phyloP scores from a whole-genome alignment of 176 grass and related monocot species.

The Triticum aestivum region DNA sequence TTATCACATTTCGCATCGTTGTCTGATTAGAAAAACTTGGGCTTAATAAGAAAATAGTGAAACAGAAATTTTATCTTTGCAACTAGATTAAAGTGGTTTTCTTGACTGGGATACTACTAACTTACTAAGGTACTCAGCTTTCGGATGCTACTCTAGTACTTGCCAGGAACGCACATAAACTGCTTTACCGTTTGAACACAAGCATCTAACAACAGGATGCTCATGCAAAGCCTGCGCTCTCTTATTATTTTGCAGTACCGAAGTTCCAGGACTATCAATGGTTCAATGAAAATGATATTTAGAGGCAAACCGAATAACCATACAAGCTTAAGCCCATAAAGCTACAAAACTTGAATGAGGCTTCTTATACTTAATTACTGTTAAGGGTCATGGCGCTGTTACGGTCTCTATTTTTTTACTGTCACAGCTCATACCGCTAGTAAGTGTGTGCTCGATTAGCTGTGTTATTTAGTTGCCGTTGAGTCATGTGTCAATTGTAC shows the following conservation, averaged over 20 bases:
- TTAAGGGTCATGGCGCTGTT: neutral
- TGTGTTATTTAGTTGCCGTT: neutral
- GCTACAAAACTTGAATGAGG: slow-evolving; percentile 14
- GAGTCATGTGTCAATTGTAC: neutral
- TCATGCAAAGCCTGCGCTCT: neutral
- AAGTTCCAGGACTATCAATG: slow-evolving; percentile 11
- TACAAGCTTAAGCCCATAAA: neutral
- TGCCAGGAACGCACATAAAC: neutral
- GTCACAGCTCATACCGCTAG: neutral
- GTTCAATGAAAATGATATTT: slow-evolving; percentile 13
- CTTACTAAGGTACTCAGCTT: neutral
- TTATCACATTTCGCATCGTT: neutral
- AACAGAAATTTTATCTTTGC: neutral
- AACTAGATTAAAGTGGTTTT: neutral
- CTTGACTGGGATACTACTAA: neutral
- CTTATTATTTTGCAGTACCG: neutral
- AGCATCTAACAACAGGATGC: neutral
- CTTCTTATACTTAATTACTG: neutral
- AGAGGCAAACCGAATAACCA: neutral
- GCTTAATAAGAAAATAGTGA: neutral
- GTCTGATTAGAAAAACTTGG: neutral
- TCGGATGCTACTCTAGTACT: neutral
- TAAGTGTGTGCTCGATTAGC: neutral
- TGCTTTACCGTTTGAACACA: slow-evolving; percentile 3
- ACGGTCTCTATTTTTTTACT: neutral